Base-by-base conservation (phyloP, 2,329 filamentous ascomycete species). In the Aspergillus thermomutatus region DNA sequence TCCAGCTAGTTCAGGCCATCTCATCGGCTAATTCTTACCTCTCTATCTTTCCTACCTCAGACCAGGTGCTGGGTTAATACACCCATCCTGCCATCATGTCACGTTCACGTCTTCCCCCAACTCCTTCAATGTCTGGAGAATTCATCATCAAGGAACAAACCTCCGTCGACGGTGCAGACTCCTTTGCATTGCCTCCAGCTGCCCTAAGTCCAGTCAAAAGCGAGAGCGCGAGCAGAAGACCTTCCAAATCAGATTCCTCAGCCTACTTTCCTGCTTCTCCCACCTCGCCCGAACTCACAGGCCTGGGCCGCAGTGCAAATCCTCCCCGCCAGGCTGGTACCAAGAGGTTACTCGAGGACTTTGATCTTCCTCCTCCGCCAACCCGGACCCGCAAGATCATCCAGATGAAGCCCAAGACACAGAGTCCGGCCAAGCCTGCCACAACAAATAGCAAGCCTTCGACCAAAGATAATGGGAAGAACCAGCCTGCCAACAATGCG, bases 301-400 rank as follows among this genome's bases (percentile, higher is more conserved):
- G 59, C 23, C 63, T 65, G 21, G 62, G 66, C 31, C 65, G 62
- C 27, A 52, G 56, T 31, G 54, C 60, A 49, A 68, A 55, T 51
- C 60, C 59, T 47, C 71, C 60, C 56, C 70, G 60, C 53, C 71
- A 67, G 63, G 55, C 66, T 66, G 69, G 66, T 57, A 58, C 69
- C 64, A 77, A 81, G 66, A 69, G 74, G 41, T 69, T 76, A 23
- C 64, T 77, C 58, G 73, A 75, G 31, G 72, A 75, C 27, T 95
- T 96, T 72, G 83, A 89, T 9, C 83, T 99, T 17, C 94, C 94
- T 21, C 94, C 94, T 9, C 94, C 93, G 17, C 94, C 94, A 0
- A 96, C 92, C 3, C 83, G 93, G 60, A 90, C 91, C 45, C 88
- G 93, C 67, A 97, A 95, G 78, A 97, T 99, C 71, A 97, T 97